These are phyloP conservation scores for Gamarada debralockiae DNA, from an alignment of 495 filamentous ascomycete genomes.

Conservation along the genomic window DNA sequence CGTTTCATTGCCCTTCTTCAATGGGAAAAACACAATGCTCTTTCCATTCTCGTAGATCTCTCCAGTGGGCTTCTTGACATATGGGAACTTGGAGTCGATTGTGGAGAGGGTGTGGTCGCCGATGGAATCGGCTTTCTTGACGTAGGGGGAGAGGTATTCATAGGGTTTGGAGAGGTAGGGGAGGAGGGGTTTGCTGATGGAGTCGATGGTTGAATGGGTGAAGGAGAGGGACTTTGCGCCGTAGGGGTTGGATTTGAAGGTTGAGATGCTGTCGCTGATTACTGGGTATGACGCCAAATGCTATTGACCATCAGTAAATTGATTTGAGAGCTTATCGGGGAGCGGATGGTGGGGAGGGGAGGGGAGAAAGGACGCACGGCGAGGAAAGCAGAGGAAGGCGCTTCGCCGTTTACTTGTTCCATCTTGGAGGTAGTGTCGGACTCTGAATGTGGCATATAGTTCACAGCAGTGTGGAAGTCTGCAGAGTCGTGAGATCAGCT, in stretches of 20 bases:
- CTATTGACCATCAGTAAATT: slow-evolving; percentile 34
- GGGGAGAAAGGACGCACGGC: slow-evolving; percentile 44
- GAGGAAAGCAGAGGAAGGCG: slow-evolving; percentile 61
- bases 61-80: slow-evolving; percentile 81
- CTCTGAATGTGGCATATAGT: too few species aligned
- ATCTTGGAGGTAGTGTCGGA: slow-evolving; percentile 23
- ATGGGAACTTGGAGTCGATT: slow-evolving; percentile 77
- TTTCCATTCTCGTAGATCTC: slow-evolving; percentile 67
- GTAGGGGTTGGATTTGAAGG: slow-evolving; percentile 74
- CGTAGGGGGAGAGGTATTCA: slow-evolving; percentile 74
- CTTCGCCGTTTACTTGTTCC: slow-evolving; percentile 64
- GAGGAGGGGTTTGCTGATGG: slow-evolving; percentile 66
- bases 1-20: slow-evolving; percentile 60
- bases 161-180: slow-evolving; percentile 76
- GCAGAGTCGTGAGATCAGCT: too few species aligned
- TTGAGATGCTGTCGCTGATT: slow-evolving; percentile 71
- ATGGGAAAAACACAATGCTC: slow-evolving; percentile 60
- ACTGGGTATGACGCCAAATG: slow-evolving; percentile 85
- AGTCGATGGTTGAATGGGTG: slow-evolving; percentile 61
- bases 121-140: slow-evolving; percentile 73
- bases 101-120: slow-evolving; percentile 70
- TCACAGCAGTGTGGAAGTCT: too few species aligned
- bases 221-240: slow-evolving; percentile 77
- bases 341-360: not conserved
- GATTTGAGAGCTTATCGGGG: slow-evolving; percentile 8